Evolutionary conservation across 768 basidiomycete genomes (phyloP), one percentile per base, ranked within the genome.

Genomic region (Leccinum sublutescens): DNA sequence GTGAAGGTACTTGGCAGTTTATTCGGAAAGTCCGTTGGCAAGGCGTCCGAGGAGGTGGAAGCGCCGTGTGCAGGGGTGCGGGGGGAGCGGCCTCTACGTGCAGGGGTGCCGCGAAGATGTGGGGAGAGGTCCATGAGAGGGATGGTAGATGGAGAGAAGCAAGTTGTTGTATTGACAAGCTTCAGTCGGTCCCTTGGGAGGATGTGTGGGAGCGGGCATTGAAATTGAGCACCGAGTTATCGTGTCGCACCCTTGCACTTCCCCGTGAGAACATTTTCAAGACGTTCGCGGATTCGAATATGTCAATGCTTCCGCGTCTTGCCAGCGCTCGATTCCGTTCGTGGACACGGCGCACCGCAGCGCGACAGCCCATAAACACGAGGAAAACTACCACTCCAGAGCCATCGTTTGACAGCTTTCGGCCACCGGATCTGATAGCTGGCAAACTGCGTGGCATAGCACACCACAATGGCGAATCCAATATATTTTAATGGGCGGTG

Each of bases 71-170:
- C 72, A 48, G 76, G 76, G 66, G 82, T 78, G 73, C 80, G 80
- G 60, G 85, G 83, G 14, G 86, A 85, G 78, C 80, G 81, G 59
- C 82, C 85, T 60, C 84, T 79, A 66, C 87, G 85, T 62, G 85
- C 82, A 57, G 85, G 81, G 17, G 85, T 81, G 31, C 83, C 82
- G 57, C 86, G 82, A 57, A 83, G 76, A 27, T 79, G 79, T 55
- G 79, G 66, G 79, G 75, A 58, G 77, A 69, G 66, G 68, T 79
- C 67, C 67, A 68, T 68, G 27, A 25, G 1, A 54, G 21, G 50
- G 62, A 60, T 77, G 74, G 74, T 81, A 79, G 50, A 33, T 11
- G 50, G 17, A 23, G 31, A 31, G 50, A 33, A 51, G 50, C n/a
- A 51, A 51, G 50, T 29, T 9, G 29, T 29, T 29, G 33, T 31